Evolutionary conservation across 176 grass and related monocot genomes (phyloP).

Genomic region (Carex parvula): DNA sequence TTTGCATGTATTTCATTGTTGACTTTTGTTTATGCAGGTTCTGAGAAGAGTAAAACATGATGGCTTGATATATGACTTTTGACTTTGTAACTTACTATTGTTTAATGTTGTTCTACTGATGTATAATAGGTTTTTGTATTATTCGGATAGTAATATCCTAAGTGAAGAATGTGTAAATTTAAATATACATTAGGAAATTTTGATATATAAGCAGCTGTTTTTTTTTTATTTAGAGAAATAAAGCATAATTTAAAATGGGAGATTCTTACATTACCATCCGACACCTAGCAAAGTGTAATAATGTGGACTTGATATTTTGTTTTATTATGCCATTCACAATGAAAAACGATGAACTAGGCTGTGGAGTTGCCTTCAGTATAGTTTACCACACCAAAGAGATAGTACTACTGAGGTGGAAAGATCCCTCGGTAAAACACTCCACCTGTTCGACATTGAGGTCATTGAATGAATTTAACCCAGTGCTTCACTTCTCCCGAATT

Average conservation of each 20-base stretch:
- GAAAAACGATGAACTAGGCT: neutral
- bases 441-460: neutral
- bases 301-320: neutral
- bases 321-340: neutral
- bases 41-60: conserved; percentile 40
- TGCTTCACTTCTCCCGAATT: neutral
- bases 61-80: conserved; percentile 23
- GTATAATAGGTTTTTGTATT: neutral
- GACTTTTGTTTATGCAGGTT: conserved; percentile 39
- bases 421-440: neutral
- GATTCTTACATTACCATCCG: neutral
- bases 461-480: neutral
- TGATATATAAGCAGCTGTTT: neutral
- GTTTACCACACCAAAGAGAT: neutral
- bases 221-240: neutral
- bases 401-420: no score
- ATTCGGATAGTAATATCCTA: neutral
- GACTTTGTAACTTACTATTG: conserved; percentile 8
- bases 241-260: neutral
- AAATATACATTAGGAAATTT: conserved; percentile 1
- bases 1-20: conserved; percentile 18
- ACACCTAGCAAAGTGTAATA: neutral
- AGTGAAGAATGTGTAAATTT: conserved; percentile 6
- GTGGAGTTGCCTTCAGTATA: neutral
- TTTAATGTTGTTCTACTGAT: neutral